phyloP scores from a whole-genome alignment of 1,139 yeast species.

The Scheffersomyces segobiensis region DNA sequence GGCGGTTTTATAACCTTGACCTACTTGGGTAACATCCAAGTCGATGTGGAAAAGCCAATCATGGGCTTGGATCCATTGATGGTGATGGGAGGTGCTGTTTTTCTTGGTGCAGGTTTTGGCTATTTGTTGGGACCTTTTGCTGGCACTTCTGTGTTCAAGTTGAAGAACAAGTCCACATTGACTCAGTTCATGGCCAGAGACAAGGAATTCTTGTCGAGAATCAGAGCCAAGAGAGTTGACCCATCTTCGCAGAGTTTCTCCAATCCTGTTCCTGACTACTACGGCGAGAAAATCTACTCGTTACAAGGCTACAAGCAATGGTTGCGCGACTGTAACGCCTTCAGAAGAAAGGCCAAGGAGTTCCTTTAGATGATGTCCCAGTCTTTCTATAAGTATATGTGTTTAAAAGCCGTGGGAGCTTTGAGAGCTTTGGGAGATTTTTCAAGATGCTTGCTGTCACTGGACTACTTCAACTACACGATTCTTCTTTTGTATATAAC shows the following conservation, averaged over 20 bases:
- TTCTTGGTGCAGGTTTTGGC: constrained; percentile 75
- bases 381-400: neutral
- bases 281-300: constrained; percentile 92
- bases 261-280: constrained; percentile 96
- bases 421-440: neutral
- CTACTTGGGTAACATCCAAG: constrained; percentile 75
- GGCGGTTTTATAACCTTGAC: constrained; percentile 77
- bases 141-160: constrained; percentile 69
- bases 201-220: constrained; percentile 68
- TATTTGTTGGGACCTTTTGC: constrained; percentile 80
- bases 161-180: constrained; percentile 50
- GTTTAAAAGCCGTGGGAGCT: neutral
- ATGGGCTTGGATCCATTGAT: constrained; percentile 87
- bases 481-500: neutral
- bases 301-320: constrained; percentile 87
- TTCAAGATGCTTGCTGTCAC: neutral
- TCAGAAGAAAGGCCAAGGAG: constrained; percentile 79
- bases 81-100: constrained; percentile 66
- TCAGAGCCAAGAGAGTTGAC: constrained; percentile 81
- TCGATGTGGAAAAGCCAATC: constrained; percentile 83
- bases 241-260: constrained; percentile 90
- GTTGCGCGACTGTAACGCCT: constrained; percentile 93
- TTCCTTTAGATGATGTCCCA: constrained; percentile 49
- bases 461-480: neutral
- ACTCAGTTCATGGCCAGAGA: constrained; percentile 60